Conservation (phyloP, 1,139 yeast genomes). For the Citeromyces hawaiiensis region DNA sequence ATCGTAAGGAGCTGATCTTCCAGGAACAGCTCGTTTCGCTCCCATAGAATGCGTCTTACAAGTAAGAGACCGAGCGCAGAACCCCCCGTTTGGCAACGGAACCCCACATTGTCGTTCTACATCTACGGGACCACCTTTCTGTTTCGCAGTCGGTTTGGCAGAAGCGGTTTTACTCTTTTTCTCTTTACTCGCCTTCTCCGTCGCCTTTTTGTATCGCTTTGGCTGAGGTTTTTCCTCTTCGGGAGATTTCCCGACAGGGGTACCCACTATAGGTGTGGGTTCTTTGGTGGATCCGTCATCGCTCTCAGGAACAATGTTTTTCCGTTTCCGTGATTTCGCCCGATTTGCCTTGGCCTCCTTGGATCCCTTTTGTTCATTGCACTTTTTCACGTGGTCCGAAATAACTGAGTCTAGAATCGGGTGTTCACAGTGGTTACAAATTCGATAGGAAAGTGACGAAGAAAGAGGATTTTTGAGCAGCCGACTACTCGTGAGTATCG, state of each 20-base stretch:
- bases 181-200: constrained; percentile 11
- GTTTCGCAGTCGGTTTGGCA: constrained; percentile 40
- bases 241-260: constrained; percentile 13
- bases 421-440: constrained; percentile 53
- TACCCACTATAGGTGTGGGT: constrained; percentile 10
- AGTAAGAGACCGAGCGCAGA: constrained; percentile 88
- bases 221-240: constrained; percentile 8
- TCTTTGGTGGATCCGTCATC: constrained; percentile 8
- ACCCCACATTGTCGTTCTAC: constrained; percentile 97
- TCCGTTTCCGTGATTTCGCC: constrained; percentile 9
- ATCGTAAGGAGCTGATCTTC: constrained; percentile 89
- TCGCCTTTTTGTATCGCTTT: constrained; percentile 11
- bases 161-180: constrained; percentile 32
- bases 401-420: constrained; percentile 43
- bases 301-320: constrained; percentile 9
- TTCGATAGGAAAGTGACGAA: constrained; percentile 36
- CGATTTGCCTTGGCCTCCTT: constrained; percentile 18
- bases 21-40: constrained; percentile 88
- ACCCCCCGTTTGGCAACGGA: constrained; percentile 80
- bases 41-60: constrained; percentile 99
- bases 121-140: constrained; percentile 68
- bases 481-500: constrained; percentile 11
- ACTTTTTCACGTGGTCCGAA: constrained; percentile 29
- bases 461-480: constrained; percentile 25
- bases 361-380: constrained; percentile 34